Percentiles rank a stretch among this genome's conserved stretches.
Evolutionary conservation across 768 basidiomycete genomes (phyloP).

Genomic region (Lenzites betulinus): DNA sequence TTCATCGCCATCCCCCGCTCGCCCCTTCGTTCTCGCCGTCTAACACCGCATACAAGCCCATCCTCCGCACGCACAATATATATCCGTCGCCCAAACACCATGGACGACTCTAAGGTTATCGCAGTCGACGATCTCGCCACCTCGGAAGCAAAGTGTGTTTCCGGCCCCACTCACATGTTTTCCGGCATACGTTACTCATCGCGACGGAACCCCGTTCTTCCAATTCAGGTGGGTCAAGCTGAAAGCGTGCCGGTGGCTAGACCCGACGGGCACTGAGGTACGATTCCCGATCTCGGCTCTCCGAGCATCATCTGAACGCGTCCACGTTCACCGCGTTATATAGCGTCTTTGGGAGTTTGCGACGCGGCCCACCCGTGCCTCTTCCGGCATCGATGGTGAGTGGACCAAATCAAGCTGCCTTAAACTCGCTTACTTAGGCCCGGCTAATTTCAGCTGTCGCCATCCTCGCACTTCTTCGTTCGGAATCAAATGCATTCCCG

Average conservation of each 20-base stretch:
- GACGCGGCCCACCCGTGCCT: conserved; percentile 75
- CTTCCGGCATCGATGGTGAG: conserved; percentile 80
- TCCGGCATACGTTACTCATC: neutral
- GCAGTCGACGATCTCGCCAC: conserved; percentile 52
- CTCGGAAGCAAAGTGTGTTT: conserved; percentile 59
- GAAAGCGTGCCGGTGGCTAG: conserved; percentile 78
- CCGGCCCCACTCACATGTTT: neutral
- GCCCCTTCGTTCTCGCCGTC: neutral
- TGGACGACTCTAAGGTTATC: conserved; percentile 52
- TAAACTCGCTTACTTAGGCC: neutral
- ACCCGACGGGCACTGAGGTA: conserved; percentile 77
- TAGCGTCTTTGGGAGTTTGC: conserved; percentile 91
- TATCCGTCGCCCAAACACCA: conserved; percentile 10
- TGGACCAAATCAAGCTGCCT: neutral
- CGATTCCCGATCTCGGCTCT: conserved; percentile 14
- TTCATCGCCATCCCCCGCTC: neutral
- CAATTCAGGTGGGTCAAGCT: conserved; percentile 76
- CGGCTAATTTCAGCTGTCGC: conserved; percentile 63
- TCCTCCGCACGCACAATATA: neutral
- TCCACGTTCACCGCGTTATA: conserved; percentile 3
- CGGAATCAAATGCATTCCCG: conserved; percentile 70
- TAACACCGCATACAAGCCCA: neutral
- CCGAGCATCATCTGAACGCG: neutral
- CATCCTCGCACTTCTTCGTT: conserved; percentile 77
- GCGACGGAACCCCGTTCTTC: neutral